These are phyloP conservation scores for Petrea volubilis DNA, from an alignment of 257 asterid species.

Conservation along the genomic window DNA sequence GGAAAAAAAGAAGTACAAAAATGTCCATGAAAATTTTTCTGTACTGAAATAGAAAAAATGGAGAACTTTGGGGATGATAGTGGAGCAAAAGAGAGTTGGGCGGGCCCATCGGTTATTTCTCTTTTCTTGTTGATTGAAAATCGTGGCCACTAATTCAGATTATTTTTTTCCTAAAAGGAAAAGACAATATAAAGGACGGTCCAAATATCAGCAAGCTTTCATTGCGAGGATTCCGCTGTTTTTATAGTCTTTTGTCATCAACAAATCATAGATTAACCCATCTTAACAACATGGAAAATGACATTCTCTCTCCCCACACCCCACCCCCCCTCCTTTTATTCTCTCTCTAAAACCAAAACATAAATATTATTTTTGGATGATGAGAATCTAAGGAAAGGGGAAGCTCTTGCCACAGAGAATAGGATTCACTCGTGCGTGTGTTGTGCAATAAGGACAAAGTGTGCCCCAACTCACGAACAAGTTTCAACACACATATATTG, in stretches of 20 bases:
- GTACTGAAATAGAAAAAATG: neutral
- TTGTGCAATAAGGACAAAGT: conserved; percentile 45
- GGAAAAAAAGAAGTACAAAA: neutral
- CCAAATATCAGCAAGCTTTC: conserved; percentile 59
- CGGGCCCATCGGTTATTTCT: conserved; percentile 26
- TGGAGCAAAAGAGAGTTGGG: neutral
- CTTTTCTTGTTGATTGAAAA: conserved; percentile 17
- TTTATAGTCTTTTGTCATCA: conserved; percentile 9
- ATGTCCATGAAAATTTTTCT: neutral
- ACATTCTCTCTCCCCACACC: neutral
- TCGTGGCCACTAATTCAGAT: conserved; percentile 12
- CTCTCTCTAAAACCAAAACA: neutral
- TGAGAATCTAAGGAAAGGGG: conserved; percentile 44
- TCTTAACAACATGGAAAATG: conserved; percentile 9
- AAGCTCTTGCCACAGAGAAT: conserved; percentile 34
- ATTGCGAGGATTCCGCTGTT: conserved; percentile 80
- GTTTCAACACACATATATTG: conserved; percentile 4
- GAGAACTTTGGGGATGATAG: conserved; percentile 13
- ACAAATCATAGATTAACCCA: conserved; percentile 15
- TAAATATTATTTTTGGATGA: neutral
- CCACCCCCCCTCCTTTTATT: neutral
- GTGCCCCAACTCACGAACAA: conserved; percentile 51
- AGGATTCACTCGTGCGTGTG: conserved; percentile 60
- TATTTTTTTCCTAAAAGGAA: neutral
- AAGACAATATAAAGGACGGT: conserved; percentile 40